These are phyloP conservation scores for Trichoderma atrobrunneum DNA, from an alignment of 2,329 filamentous ascomycete species.

Conservation along the genomic window DNA sequence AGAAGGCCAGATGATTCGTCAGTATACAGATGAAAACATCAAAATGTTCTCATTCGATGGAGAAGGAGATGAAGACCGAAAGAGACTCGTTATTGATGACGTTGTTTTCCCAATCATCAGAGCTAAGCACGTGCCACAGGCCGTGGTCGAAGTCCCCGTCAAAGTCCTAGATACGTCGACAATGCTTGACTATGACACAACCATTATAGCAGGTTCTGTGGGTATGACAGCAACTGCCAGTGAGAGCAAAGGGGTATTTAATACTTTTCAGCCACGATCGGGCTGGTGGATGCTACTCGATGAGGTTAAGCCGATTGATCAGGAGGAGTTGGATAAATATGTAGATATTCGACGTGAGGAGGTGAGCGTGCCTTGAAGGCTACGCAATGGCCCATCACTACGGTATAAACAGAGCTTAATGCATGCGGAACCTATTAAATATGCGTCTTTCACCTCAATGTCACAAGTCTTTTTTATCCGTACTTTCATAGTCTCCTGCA, in stretches of 20 bases:
- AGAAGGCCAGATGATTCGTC: background rate
- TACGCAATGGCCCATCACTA: background rate
- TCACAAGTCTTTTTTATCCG: no score
- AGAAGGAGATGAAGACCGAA: background rate
- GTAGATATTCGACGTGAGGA: background rate
- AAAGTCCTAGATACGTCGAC: background rate
- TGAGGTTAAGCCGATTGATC: background rate
- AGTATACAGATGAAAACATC: background rate
- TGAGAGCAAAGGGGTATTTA: background rate
- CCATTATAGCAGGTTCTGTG: background rate
- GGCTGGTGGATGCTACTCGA: constrained; percentile 12
- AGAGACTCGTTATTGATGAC: background rate
- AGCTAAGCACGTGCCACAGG: background rate
- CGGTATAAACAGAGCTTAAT: background rate
- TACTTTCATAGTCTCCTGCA: no score
- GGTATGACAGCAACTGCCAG: background rate
- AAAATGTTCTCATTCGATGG: background rate
- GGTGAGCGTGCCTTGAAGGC: background rate
- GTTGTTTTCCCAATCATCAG: background rate
- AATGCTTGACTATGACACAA: background rate
- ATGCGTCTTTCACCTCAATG: no score
- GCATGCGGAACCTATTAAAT: no score
- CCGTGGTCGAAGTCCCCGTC: background rate
- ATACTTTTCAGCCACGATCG: constrained; percentile 9
- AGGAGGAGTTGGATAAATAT: background rate